Evolutionary conservation across 192 early-diverging fungal species (phyloP), one percentile per base, ranked within the genome.

Genomic region (Radiomyces spectabilis): DNA sequence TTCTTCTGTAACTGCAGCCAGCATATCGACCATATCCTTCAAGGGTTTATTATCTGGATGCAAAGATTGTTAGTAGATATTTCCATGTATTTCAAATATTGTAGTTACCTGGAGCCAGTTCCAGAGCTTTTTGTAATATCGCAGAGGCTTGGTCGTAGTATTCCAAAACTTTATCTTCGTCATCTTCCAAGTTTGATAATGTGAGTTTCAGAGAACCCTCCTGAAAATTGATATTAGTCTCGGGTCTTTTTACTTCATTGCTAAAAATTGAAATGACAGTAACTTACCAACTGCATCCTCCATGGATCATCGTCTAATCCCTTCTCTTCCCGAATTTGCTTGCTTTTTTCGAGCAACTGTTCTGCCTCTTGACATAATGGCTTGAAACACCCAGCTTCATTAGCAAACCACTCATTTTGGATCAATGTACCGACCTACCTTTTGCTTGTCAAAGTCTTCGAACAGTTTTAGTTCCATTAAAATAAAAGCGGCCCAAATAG

Each of bases 121-220:
- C 51, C 1, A 54, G 39, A n/a, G 58, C 57, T 26, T 51, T 50
- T 31, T 66, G 59, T 40, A 59, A 66, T 31, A 46, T 22, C 22
- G 55, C 47, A 6, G 60, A 49, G 15, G 64, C 57, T 24, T 66
- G 57, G 16, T 59, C 45, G 51, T 49, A 66, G n/a, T 49, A 32
- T 18, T 54, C 52, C 16, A 66, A 31, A 4, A 59, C 38, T 32
- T 66, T 29, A 19, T 66, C 64, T 15, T 66, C 64, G 26, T 60
- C 57, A 9, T 54, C 52, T 1, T 35, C 45, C 25, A 40, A 31
- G 27, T 55, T 59, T 22, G 57, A 54, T 54, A 55, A 40, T 24
- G 54, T 43, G 15, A 66, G n/a, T 27, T 38, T 27, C 21, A 59
- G 52, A 57, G 60, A 60, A 30, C 52, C 58, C 43, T 49, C 54